Base-by-base conservation (phyloP, 2,329 filamentous ascomycete species). In the Mollisia scopiformis region DNA sequence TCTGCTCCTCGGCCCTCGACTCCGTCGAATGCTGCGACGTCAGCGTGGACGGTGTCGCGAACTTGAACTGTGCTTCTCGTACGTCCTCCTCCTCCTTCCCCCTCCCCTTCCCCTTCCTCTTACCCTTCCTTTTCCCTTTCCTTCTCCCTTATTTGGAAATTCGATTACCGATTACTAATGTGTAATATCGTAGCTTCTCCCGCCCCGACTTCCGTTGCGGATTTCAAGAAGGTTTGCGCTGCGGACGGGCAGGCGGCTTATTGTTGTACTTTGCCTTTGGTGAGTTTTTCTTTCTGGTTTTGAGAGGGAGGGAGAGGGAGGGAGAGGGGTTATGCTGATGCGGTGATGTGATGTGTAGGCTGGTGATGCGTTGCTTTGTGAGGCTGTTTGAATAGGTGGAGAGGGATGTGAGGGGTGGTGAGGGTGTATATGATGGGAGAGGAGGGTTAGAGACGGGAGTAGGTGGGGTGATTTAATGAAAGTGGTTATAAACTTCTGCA, bases 11-110 rank as follows among this genome's bases (percentile, higher is more conserved):
- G 2, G 55, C 55, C 28, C 16, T 56, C 67, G 71, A 69, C 65
- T 75, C 66, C 31, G 68, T 80, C 2, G 80, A 83, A 64, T 88
- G 86, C 79, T 88, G 85, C 71, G 81, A 84, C n/a, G 86, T 84
- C 27, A 83, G 86, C 62, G 78, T 88, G 23, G 79, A 87, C 39
- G 79, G 82, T 55, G 62, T 86, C 54, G 82, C 79, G 6, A 75
- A 84, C 71, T 75, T 86, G 28, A 76, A 87, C 76, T 88, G 85
- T 72, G 75, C 68, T 19, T 71, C 75, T 59, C 83, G 83, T 84
- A 75, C 66, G 82, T 76, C n/a, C 14, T 21, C 10, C 31, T 31
- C 43, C 60, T 54, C 55, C 23, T 6, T 11, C 5, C 35, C 35
- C 5, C n/a, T 16, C 16, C 5, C 35, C 23, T 37, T 50, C 13